These are phyloP conservation scores for Fusarium sacchari DNA, from an alignment of 2,329 filamentous ascomycete species.

Conservation along the genomic window DNA sequence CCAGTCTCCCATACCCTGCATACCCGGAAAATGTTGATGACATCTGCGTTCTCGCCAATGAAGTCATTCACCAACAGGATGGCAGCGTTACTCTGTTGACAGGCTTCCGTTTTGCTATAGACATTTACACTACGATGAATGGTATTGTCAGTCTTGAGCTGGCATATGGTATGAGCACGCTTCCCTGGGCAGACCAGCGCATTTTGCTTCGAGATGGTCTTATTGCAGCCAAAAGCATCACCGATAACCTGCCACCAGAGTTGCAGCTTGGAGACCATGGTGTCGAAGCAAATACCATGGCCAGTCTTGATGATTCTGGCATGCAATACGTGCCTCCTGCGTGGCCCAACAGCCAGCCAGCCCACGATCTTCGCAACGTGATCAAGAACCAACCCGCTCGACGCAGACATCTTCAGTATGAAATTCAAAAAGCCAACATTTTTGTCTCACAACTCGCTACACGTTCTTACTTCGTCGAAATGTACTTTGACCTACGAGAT, in stretches of 20 bases:
- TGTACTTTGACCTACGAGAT: constrained; percentile 82
- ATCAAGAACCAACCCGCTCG: constrained; percentile 60
- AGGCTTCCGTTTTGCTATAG: constrained; percentile 83
- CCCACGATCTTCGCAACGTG: constrained; percentile 61
- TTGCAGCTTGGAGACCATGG: constrained; percentile 65
- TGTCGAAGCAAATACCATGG: constrained; percentile 51
- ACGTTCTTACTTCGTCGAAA: constrained; percentile 85
- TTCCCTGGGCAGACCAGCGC: constrained; percentile 83
- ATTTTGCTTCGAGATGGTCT: constrained; percentile 77
- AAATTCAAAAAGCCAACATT: constrained; percentile 93
- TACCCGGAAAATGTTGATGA: constrained; percentile 86
- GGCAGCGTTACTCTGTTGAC: constrained; percentile 75
- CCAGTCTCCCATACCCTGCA: constrained; percentile 79
- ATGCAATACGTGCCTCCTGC: constrained; percentile 63
- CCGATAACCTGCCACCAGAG: constrained; percentile 74
- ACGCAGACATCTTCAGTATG: constrained; percentile 74
- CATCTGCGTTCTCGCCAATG: constrained; percentile 77
- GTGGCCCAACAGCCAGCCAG: constrained; percentile 57
- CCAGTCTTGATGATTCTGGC: constrained; percentile 56
- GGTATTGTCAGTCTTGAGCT: constrained; percentile 81
- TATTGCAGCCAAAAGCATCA: constrained; percentile 73
- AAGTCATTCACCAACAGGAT: constrained; percentile 75
- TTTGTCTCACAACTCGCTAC: constrained; percentile 84
- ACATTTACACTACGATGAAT: constrained; percentile 84
- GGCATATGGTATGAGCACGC: constrained; percentile 80